phyloP scores from a whole-genome alignment of 2,329 filamentous ascomycete genomes.

The Ceratocystis huliohia region DNA sequence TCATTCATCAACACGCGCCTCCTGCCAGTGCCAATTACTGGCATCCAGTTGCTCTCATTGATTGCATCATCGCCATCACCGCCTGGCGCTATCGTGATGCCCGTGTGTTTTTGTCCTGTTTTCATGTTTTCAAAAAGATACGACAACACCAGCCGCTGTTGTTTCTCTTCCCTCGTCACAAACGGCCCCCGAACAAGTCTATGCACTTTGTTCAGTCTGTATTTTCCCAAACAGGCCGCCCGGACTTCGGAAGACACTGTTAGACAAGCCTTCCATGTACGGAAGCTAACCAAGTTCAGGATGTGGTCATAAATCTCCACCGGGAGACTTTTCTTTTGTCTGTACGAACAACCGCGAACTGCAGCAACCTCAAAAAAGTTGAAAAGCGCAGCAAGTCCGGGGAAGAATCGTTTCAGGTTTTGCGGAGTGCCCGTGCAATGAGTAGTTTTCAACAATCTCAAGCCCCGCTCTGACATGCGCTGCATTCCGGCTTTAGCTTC shows the following conservation, averaged over 20 bases:
- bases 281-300: neutral
- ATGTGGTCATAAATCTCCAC: neutral
- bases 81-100: neutral
- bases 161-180: neutral
- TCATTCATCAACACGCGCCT: neutral
- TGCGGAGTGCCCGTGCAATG: neutral
- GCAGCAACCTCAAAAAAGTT: neutral
- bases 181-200: neutral
- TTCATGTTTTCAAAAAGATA: neutral
- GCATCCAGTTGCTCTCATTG: neutral
- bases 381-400: neutral
- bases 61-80: neutral
- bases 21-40: neutral
- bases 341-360: neutral
- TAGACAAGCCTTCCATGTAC: neutral
- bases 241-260: neutral
- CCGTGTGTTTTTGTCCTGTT: neutral
- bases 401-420: neutral
- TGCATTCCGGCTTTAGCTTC: conserved; percentile 12
- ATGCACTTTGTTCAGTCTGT: neutral
- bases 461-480: neutral
- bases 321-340: no score
- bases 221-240: neutral
- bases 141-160: neutral
- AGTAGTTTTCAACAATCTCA: neutral